Evolutionary conservation across 208 protist species (phyloP).

Genomic region (Leishmania turanica): DNA sequence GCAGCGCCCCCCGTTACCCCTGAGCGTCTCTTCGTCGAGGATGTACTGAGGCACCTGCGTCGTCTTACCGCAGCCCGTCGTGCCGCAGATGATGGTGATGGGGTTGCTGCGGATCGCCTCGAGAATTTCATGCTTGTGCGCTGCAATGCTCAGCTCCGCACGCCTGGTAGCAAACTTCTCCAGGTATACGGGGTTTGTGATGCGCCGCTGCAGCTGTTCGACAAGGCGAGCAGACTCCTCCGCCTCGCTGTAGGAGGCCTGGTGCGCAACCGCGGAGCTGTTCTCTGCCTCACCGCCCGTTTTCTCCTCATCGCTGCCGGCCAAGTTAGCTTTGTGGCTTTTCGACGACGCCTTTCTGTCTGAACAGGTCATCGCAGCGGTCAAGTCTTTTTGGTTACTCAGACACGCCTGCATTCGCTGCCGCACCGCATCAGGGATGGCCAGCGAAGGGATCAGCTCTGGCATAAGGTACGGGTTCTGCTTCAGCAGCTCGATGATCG

Average conservation of each 20-base stretch:
- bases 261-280: background rate
- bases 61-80: conserved; percentile 97
- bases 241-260: conserved; percentile 7
- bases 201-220: conserved; percentile 44
- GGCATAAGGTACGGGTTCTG: conserved; percentile 6
- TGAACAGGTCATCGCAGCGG: background rate
- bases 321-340: background rate
- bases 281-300: background rate
- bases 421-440: conserved; percentile 6
- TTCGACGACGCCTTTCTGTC: background rate
- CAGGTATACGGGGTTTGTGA: conserved; percentile 64
- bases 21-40: conserved; percentile 79
- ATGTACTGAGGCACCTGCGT: conserved; percentile 98
- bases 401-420: conserved; percentile 30
- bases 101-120: conserved; percentile 63
- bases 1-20: conserved; percentile 60
- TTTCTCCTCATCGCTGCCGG: background rate
- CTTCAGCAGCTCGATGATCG: conserved; percentile 1
- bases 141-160: conserved; percentile 68
- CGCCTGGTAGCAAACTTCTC: conserved; percentile 68
- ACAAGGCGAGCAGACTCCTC: conserved; percentile 57
- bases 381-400: conserved; percentile 18
- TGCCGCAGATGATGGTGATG: conserved; percentile 94
- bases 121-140: conserved; percentile 73
- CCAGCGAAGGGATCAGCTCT: conserved; percentile 18